Conservation (phyloP, 345 rosid genomes). For the Aegle marmelos region DNA sequence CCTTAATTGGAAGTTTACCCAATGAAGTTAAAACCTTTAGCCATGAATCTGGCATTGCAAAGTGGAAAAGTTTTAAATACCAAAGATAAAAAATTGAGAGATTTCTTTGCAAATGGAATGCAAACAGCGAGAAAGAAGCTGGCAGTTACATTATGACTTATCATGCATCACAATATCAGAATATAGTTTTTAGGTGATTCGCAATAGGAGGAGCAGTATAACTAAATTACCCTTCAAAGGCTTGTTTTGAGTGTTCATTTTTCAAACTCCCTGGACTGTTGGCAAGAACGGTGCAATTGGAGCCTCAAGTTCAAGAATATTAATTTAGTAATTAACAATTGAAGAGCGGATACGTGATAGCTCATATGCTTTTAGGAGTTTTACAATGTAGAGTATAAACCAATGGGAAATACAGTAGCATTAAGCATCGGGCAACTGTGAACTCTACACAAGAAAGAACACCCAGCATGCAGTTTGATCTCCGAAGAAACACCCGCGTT, state of each 20-base stretch:
- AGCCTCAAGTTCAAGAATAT: too few species aligned
- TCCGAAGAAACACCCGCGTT: conserved; percentile 22
- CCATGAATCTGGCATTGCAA: background rate
- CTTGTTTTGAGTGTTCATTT: too few species aligned
- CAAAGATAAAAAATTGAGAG: conserved; percentile 16
- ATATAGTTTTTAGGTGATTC: too few species aligned
- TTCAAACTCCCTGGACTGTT: too few species aligned
- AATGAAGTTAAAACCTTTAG: conserved; percentile 10
- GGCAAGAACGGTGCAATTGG: too few species aligned
- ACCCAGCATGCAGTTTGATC: conserved; percentile 44
- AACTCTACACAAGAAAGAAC: background rate
- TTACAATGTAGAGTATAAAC: conserved; percentile 22
- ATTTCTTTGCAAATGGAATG: conserved; percentile 5
- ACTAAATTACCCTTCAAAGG: too few species aligned
- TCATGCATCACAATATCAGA: too few species aligned
- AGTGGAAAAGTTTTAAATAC: conserved; percentile 22
- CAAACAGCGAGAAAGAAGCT: conserved; percentile 19
- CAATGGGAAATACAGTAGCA: too few species aligned
- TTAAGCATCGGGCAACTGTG: too few species aligned
- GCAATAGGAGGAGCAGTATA: too few species aligned
- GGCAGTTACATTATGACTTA: background rate
- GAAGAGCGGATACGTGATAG: background rate
- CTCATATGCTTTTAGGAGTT: background rate
- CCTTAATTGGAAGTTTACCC: conserved; percentile 11
- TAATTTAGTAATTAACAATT: too few species aligned